Base-by-base conservation (phyloP, 2,329 filamentous ascomycete genomes). In the Septoria linicola region DNA sequence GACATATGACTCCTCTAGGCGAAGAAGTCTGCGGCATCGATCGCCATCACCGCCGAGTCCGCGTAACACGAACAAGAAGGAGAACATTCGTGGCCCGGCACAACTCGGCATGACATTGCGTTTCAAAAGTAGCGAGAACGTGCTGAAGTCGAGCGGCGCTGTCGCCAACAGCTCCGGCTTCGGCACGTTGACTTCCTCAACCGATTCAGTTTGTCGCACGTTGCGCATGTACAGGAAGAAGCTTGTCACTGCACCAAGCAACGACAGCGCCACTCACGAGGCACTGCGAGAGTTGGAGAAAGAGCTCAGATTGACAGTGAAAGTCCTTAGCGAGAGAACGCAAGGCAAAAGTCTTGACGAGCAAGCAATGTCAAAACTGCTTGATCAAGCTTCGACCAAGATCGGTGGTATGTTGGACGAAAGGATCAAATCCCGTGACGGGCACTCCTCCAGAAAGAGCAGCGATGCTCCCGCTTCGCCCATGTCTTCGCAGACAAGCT, bases 321-420 rank as follows among this genome's bases (percentile, higher is more conserved):
- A 72, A 27, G 71, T 68, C 3, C 62, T 79, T 3, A 70, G 70
- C 5, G 74, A 77, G 43, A 70, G 66, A 23, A 62, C 60, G 23
- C 71, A 72, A 37, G 64, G 65, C 10, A 72, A 68, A 30, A 61
- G 41, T 10, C 53, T 75, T n/a, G 71, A 74, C 47, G 74, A 76
- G 58, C 66, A 63, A 1, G 66, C 66, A 4, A 69, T 76, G 66
- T 65, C 68, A 34, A 84, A 83, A 42, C 70, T 90, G 37, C 72
- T 91, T 6, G 87, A 89, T 59, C 82, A 88, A 69, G 89, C 89
- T 63, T 88, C 85, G 2, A 85, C 89, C 63, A 78, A 83, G 53
- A 72, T 91, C 41, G 81, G 89, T 4, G 81, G 76, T 39, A 76
- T 89, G 68, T 75, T 91, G 37, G 86, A 90, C 58, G 83, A 89